A percentile compares a stretch with the other conserved stretches of the same genome.
These are phyloP conservation scores for Chlamydomonas sp. DNA, from an alignment of 139 green algal genomes.

Conservation along the genomic window DNA sequence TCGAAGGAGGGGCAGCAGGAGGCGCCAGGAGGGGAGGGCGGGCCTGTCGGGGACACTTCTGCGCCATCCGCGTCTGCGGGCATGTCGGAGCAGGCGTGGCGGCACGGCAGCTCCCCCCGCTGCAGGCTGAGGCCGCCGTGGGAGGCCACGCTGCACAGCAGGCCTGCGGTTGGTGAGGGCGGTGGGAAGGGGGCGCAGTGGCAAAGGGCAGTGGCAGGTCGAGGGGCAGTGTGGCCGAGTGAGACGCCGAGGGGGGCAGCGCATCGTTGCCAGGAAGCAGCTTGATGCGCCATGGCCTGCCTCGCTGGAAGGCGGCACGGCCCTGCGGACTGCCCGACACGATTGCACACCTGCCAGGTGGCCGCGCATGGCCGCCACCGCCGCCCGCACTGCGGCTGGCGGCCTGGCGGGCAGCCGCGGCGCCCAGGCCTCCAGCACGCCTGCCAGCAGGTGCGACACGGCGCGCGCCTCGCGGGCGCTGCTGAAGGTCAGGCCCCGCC, in stretches of 20 bases:
- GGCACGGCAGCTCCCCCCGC: neutral
- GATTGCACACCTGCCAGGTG: conserved; percentile 8
- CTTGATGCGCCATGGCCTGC: too few relatives aligned
- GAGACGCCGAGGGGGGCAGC: too few relatives aligned
- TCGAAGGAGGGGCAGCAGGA: too few relatives aligned
- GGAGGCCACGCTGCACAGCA: neutral
- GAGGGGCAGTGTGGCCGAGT: too few relatives aligned
- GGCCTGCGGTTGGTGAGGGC: neutral
- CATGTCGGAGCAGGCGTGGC: too few relatives aligned
- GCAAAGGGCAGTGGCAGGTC: too few relatives aligned
- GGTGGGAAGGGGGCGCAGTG: neutral
- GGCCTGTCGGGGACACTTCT: too few relatives aligned
- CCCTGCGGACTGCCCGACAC: too few relatives aligned
- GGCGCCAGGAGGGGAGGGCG: too few relatives aligned
- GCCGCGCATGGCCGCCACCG: neutral
- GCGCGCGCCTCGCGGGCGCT: neutral
- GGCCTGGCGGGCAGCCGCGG: conserved; percentile 19
- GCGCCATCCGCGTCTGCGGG: too few relatives aligned
- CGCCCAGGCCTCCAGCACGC: neutral
- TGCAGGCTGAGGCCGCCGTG: neutral
- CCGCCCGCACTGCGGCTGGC: neutral
- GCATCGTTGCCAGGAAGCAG: too few relatives aligned
- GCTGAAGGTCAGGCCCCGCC: neutral
- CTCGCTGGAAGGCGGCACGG: too few relatives aligned
- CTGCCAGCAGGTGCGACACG: neutral